Conservation (phyloP, 2,329 filamentous ascomycete genomes). For the Penicillium psychrosexuale region DNA sequence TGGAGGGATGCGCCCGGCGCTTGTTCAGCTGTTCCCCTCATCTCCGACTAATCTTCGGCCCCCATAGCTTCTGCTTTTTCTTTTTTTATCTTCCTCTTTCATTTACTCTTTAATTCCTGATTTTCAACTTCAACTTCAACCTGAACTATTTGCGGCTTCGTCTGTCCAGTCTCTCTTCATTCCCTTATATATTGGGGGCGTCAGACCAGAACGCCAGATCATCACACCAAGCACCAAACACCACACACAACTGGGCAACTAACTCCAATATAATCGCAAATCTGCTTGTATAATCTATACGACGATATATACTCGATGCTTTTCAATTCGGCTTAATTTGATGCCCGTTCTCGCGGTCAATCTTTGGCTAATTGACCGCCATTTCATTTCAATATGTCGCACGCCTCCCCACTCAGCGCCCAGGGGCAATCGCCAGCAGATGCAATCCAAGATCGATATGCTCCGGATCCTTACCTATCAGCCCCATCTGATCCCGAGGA, state of each 20-base stretch:
- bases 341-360: neutral
- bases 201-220: neutral
- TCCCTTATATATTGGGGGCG: neutral
- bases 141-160: neutral
- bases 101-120: neutral
- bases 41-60: slow-evolving; percentile 9
- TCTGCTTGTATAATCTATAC: neutral
- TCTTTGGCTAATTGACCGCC: neutral
- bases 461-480: slow-evolving; percentile 41
- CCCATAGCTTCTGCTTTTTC: neutral
- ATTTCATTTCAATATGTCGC: slow-evolving; percentile 19
- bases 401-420: slow-evolving; percentile 20
- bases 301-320: neutral
- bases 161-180: neutral
- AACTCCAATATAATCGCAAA: neutral
- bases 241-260: neutral
- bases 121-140: neutral
- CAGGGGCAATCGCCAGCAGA: slow-evolving; percentile 23
- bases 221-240: neutral
- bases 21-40: slow-evolving; percentile 11
- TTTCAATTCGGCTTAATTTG: neutral
- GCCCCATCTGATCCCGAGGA: slow-evolving; percentile 40
- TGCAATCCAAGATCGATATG: slow-evolving; percentile 32
- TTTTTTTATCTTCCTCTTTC: neutral
- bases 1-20: slow-evolving; percentile 10